Conservation (phyloP, 1,139 yeast genomes). For the Sugiyamaella castrensis region DNA sequence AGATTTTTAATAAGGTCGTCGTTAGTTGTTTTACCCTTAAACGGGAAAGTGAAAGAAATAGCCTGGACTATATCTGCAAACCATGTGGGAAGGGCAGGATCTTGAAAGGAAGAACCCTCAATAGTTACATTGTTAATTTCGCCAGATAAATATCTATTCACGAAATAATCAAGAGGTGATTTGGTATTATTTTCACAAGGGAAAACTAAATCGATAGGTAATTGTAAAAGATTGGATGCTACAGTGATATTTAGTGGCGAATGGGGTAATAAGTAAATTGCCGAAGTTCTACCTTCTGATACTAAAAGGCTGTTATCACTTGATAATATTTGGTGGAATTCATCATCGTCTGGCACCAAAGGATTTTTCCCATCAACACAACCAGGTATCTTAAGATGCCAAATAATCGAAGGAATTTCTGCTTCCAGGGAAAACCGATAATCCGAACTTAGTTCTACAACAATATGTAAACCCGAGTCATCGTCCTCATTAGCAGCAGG, state of each 20-base stretch:
- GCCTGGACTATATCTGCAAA: slow-evolving; percentile 17
- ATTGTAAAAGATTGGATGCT: slow-evolving; percentile 16
- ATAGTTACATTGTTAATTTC: slow-evolving; percentile 16
- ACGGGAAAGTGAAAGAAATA: slow-evolving; percentile 18
- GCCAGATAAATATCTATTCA: slow-evolving; percentile 26
- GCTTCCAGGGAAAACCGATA: slow-evolving; percentile 21
- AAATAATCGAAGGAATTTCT: slow-evolving; percentile 24
- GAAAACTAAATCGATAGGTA: slow-evolving; percentile 19
- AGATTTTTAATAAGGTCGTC: slow-evolving; percentile 27
- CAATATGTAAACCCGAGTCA: slow-evolving; percentile 17
- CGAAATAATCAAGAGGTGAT: slow-evolving; percentile 27
- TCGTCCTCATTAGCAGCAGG: background rate
- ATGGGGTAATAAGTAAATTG: slow-evolving; percentile 22
- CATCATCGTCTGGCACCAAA: slow-evolving; percentile 19
- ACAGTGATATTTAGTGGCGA: slow-evolving; percentile 20
- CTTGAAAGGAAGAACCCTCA: slow-evolving; percentile 21
- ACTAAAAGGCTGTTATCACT: slow-evolving; percentile 17
- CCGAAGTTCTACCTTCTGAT: slow-evolving; percentile 22
- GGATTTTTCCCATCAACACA: slow-evolving; percentile 20
- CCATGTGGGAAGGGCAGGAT: slow-evolving; percentile 23
- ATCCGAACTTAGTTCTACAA: slow-evolving; percentile 18
- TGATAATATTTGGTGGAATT: background rate
- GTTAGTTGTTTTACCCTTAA: slow-evolving; percentile 21
- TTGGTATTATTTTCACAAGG: slow-evolving; percentile 22
- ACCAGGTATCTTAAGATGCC: slow-evolving; percentile 29